Base-by-base conservation (phyloP, 257 asterid species). In the Salvia miltiorrhiza region DNA sequence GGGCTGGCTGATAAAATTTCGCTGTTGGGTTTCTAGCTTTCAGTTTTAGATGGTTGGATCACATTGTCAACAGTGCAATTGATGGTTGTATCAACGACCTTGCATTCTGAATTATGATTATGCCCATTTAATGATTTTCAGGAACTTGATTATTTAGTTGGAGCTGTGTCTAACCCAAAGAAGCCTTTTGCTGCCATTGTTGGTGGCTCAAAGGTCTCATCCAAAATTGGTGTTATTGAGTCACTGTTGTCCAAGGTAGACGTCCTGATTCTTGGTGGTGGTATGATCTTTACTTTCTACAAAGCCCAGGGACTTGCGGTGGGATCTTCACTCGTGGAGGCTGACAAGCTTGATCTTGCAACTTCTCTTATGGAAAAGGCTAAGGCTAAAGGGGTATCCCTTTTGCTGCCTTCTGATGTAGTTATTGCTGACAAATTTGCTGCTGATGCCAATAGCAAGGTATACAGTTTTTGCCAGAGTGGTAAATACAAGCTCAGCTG, bases 141-240 rank as follows among this genome's bases (percentile, higher is more conserved):
- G 95, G 97, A 90, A 76, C 95, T 90, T 78, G 95, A 90, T 80
- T 88, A 88, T 76, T 64, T 90, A 8, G 95, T 84, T 26, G 95
- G 95, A 28, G 97, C 91, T 62, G 93, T 90, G 52, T 47, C 93
- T 40, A 90, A 84, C 32, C 95, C 95, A 5, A 84, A 83, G 86
- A 88, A 86, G 83, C 97, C 95, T 40, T 90, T 86, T 81, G 95
- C 95, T 59, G 97, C 97, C 37, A 88, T 90, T 62, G 93, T 90
- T 73, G 97, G 97, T 64, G 93, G 97, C 61, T 76, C 93, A 71
- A 90, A 88, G 84, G 95, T 90, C 19, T 90, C 97, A 44, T 66
- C 83, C 65, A 90, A 90, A 72, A 90, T 86, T 70, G 85, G 90
- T 23, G 92, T 86, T 48, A 90, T 88, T 2, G 89, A 90, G 83